Evolutionary conservation across 2,329 filamentous ascomycete genomes (phyloP), one percentile per base, ranked within the genome.

Genomic region (Tolypocladium ophioglossoides): DNA sequence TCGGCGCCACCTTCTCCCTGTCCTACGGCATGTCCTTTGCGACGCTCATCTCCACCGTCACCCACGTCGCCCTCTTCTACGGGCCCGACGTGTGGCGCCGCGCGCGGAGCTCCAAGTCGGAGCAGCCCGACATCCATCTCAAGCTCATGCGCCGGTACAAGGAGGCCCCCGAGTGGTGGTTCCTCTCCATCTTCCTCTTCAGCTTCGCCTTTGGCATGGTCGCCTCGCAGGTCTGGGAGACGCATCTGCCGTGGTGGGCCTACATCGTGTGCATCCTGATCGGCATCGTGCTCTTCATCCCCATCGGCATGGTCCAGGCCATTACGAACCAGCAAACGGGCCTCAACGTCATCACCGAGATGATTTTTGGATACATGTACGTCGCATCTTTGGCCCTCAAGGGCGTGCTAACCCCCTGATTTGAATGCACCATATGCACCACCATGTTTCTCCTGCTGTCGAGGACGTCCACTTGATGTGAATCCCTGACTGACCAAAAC

Each of bases 1-100:
- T 83, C 30, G 77, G 75, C 0, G 77, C 79, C 1, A 78, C 77
- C 0, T 82, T 81, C 58, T 69, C 74, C 3, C 60, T 83, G 11
- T 70, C 68, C 4, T 84, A 83, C 59, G 79, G 77, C 34, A 69
- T 83, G 51, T 75, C 73, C 1, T 84, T 84, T 61, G 80, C 80
- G 2, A 71, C 74, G 2, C 73, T 83, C 18, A 67, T 77, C 1
- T 69, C 79, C 0, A 73, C 81, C 1, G 62, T 84, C 10, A 64
- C 78, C 0, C 76, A 83, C 60, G 73, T 73, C 5, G 68, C 58
- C 30, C 67, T 83, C 2, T 80, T 78, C 61, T 74, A 83, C 56
- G 74, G 79, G 6, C 58, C 69, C 20, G 74, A 79, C 24, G 72
- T 83, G 35, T 59, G 64, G 56, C 56, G 59, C 22, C 66, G 68